phyloP scores from a whole-genome alignment of 352 stramenopile species.

The Phytophthora nicotianae region DNA sequence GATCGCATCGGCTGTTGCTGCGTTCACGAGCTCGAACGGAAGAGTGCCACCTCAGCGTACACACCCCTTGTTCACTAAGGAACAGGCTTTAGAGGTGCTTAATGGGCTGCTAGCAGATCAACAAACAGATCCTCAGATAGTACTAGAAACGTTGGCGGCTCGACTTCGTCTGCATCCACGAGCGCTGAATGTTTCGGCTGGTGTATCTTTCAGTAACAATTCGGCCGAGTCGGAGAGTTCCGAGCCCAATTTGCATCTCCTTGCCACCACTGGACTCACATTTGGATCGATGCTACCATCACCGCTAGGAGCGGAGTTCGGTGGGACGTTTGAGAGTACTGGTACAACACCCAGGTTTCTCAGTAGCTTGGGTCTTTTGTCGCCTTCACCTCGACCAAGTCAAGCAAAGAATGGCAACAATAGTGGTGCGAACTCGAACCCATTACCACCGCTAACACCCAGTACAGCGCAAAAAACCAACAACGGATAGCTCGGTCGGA shows the following conservation, averaged over 20 bases:
- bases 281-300: constrained; percentile 36
- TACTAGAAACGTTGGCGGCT: constrained; percentile 32
- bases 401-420: constrained; percentile 20
- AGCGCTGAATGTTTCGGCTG: constrained; percentile 33
- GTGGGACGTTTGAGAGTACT: constrained; percentile 16
- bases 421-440: not conserved
- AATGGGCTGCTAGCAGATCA: constrained; percentile 32
- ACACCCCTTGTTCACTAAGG: constrained; percentile 45
- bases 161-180: constrained; percentile 31
- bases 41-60: constrained; percentile 44
- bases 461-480: constrained; percentile 8
- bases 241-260: constrained; percentile 35
- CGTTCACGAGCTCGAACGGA: constrained; percentile 55
- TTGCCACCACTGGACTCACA: constrained; percentile 31
- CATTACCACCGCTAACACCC: constrained; percentile 23
- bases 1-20: constrained; percentile 62
- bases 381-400: constrained; percentile 14
- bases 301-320: constrained; percentile 21
- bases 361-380: constrained; percentile 22
- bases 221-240: constrained; percentile 10
- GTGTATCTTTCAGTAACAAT: constrained; percentile 33
- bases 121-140: constrained; percentile 31
- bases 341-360: constrained; percentile 25
- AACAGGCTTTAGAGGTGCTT: constrained; percentile 43
- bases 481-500: constrained; percentile 12